A percentile compares a stretch with the other conserved stretches of the same genome.
Evolutionary conservation across 176 grass and related monocot species (phyloP).

Genomic region (Canna indica): DNA sequence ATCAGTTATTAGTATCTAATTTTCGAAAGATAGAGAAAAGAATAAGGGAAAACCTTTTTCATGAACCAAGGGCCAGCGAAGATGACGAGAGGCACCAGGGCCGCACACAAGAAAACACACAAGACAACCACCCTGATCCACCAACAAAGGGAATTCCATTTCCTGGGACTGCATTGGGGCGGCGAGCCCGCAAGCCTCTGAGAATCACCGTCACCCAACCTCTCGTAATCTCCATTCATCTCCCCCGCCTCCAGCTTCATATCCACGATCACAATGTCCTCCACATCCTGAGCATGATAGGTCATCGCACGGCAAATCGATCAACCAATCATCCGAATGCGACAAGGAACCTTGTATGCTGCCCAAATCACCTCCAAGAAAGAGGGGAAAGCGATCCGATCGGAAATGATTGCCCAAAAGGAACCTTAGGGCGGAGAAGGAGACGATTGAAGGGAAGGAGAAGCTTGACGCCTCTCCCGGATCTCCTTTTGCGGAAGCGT

Average conservation of each 20-base stretch:
- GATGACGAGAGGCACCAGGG: slow-evolving; percentile 1
- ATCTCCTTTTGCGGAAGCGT: neutral
- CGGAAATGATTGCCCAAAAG: neutral
- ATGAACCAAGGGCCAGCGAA: slow-evolving; percentile 11
- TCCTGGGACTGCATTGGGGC: neutral
- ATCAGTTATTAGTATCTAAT: neutral
- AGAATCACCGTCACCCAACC: slow-evolving; percentile 7
- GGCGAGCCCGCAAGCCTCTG: neutral
- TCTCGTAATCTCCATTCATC: slow-evolving; percentile 9
- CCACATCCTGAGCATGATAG: neutral
- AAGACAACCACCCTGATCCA: slow-evolving; percentile 15
- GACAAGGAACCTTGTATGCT: no score
- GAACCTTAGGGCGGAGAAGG: no score
- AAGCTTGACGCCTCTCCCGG: neutral
- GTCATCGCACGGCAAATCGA: neutral
- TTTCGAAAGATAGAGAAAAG: neutral
- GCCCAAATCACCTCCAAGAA: no score
- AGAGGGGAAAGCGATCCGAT: neutral
- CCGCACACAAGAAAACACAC: neutral
- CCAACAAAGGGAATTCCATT: neutral
- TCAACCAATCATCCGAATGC: neutral
- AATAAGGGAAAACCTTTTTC: slow-evolving; percentile 5
- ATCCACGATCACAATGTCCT: neutral
- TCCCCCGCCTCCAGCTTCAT: neutral
- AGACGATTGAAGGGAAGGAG: no score